Evolutionary conservation across 345 rosid genomes (phyloP).

Genomic region (Populus pruinosa): DNA sequence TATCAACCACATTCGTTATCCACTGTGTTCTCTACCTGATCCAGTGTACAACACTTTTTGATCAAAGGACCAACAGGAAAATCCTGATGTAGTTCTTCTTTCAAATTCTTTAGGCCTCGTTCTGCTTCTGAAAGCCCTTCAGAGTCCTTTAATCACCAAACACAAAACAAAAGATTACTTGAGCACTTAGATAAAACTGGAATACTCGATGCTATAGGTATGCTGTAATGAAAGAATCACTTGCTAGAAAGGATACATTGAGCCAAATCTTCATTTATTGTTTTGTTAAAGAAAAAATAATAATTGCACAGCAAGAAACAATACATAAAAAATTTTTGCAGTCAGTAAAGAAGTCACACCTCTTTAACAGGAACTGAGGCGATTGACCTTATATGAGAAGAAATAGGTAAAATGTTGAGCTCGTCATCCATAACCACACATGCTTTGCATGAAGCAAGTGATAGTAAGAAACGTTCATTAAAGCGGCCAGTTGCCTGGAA

Average conservation of each 20-base stretch:
- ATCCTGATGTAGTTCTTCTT: conserved; percentile 80
- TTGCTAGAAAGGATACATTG: neutral
- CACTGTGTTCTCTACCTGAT: conserved; percentile 56
- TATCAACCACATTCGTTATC: conserved; percentile 1
- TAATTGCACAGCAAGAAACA: neutral
- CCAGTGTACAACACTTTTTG: conserved; percentile 85
- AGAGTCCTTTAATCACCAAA: conserved; percentile 50
- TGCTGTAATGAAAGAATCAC: neutral
- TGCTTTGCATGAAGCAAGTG: conserved; percentile 87
- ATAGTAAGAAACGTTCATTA: conserved; percentile 85
- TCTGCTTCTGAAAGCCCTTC: conserved; percentile 92
- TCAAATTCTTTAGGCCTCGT: conserved; percentile 70
- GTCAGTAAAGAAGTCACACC: conserved; percentile 37
- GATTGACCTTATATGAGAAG: conserved; percentile 85
- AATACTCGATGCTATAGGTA: neutral
- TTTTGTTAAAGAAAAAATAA: neutral
- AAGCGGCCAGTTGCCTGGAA: conserved; percentile 81
- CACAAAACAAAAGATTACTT: neutral
- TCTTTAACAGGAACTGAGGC: conserved; percentile 50
- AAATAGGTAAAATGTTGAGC: conserved; percentile 84
- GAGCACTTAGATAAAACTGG: conserved; percentile 7
- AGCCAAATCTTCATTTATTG: neutral
- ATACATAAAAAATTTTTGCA: neutral
- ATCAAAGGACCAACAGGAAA: conserved; percentile 92
- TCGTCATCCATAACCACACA: conserved; percentile 96